These are phyloP conservation scores for Dichotomopilus funicola DNA, from an alignment of 2,329 filamentous ascomycete species.

Conservation along the genomic window DNA sequence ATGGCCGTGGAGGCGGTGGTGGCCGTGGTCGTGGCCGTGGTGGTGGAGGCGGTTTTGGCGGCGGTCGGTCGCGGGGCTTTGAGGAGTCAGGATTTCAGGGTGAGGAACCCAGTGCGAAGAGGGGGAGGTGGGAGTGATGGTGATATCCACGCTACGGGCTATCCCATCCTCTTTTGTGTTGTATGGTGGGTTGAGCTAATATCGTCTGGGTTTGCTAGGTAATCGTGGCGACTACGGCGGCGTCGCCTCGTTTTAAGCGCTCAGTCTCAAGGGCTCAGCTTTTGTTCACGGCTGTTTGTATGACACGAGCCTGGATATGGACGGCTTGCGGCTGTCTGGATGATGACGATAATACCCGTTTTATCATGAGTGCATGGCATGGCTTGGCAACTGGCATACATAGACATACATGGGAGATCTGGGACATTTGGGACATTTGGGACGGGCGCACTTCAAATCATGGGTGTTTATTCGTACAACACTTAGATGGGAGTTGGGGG, in stretches of 20 bases:
- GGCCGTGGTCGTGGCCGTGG: not conserved
- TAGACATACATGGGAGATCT: too few relatives aligned
- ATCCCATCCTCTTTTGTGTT: not conserved
- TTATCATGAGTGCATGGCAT: too few relatives aligned
- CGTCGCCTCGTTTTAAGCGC: too few relatives aligned
- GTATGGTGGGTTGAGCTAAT: constrained; percentile 7
- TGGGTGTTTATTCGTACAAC: too few relatives aligned
- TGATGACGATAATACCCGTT: too few relatives aligned
- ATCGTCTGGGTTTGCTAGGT: constrained; percentile 1
- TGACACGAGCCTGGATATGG: not conserved
- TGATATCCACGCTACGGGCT: not conserved
- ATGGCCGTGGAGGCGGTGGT: not conserved
- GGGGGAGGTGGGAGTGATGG: constrained; percentile 6
- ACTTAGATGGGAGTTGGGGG: too few relatives aligned
- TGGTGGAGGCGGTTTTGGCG: not conserved
- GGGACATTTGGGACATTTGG: too few relatives aligned
- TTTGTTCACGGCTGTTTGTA: not conserved
- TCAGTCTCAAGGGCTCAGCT: not conserved
- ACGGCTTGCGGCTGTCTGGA: too few relatives aligned
- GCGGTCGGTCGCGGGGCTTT: not conserved
- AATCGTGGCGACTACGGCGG: not conserved
- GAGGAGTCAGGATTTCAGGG: not conserved
- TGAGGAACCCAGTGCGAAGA: constrained; percentile 16
- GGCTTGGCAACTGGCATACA: too few relatives aligned
- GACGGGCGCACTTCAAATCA: too few relatives aligned